Evolutionary conservation across 306 rosid genomes (phyloP).

Genomic region (Vigna hirtella): DNA sequence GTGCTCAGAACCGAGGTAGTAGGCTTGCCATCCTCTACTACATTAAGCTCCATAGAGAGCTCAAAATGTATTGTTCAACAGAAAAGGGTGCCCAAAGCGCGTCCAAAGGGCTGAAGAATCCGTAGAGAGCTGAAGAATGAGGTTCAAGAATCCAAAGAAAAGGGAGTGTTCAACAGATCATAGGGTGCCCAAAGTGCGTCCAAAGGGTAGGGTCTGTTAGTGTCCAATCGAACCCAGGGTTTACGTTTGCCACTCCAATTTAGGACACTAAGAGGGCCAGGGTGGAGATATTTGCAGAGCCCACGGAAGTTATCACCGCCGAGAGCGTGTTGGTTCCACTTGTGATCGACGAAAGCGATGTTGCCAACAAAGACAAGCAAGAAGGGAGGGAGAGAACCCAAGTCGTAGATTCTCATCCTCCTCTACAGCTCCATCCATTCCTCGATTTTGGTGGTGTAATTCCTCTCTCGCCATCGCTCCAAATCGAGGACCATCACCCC

Average conservation of each 20-base stretch:
- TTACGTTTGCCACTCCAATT: constrained; percentile 99
- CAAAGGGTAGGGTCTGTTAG: constrained; percentile 82
- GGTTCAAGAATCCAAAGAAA: no score
- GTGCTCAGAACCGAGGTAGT: no score
- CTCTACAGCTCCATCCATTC: constrained; percentile 94
- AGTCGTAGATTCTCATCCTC: constrained; percentile 77
- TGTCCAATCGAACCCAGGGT: constrained; percentile 90
- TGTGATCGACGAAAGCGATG: constrained; percentile 74
- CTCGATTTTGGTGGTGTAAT: constrained; percentile 68
- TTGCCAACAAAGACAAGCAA: constrained; percentile 82
- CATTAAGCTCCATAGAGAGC: no score
- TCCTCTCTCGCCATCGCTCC: constrained; percentile 63
- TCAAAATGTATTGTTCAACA: no score
- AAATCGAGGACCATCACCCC: constrained; percentile 74
- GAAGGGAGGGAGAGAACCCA: constrained; percentile 88
- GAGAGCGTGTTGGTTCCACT: constrained; percentile 92
- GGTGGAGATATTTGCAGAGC: constrained; percentile 80
- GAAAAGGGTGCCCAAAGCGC: no score
- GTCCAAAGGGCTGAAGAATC: no score
- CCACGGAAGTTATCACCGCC: constrained; percentile 85
- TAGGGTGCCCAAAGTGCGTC: constrained; percentile 97
- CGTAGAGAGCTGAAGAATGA: no score
- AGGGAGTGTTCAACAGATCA: constrained; percentile 77
- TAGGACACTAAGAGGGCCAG: constrained; percentile 83
- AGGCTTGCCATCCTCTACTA: no score